A percentile compares a stretch with the other conserved stretches of the same genome.
phyloP scores from a whole-genome alignment of 1,284 basidiomycete genomes.

The Sphaerobolus stellatus region DNA sequence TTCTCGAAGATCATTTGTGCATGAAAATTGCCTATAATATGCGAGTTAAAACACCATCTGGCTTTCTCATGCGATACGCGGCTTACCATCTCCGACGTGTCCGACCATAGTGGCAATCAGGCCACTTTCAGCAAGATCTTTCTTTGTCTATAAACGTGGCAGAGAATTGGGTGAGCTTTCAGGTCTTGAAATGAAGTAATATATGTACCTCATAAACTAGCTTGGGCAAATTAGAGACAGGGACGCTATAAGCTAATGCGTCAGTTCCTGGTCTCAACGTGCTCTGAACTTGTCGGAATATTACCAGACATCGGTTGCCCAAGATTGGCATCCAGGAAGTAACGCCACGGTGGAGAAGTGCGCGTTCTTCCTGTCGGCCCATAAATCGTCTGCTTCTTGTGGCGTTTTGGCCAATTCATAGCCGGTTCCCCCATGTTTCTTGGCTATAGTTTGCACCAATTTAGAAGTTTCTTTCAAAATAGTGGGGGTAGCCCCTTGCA shows the following conservation, averaged over 20 bases:
- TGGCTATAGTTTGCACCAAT: constrained; percentile 56
- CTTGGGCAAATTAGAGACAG: neutral
- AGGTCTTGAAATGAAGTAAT: constrained; percentile 5
- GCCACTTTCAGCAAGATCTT: constrained; percentile 62
- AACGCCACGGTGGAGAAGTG: constrained; percentile 70
- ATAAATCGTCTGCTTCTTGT: constrained; percentile 73
- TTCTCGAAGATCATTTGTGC: constrained; percentile 62
- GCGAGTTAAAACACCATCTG: neutral
- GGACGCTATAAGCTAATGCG: neutral
- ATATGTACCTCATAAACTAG: constrained; percentile 10
- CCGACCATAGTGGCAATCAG: constrained; percentile 70
- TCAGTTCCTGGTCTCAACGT: neutral
- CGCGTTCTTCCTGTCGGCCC: constrained; percentile 86
- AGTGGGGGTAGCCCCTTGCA: constrained; percentile 67
- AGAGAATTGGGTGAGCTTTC: constrained; percentile 58
- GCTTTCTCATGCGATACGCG: constrained; percentile 24
- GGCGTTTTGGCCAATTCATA: constrained; percentile 70
- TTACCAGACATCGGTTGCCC: constrained; percentile 88
- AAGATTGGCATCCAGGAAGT: constrained; percentile 62
- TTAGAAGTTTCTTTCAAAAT: constrained; percentile 65
- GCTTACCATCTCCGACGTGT: constrained; percentile 83
- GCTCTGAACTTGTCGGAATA: no score
- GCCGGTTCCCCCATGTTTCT: constrained; percentile 65
- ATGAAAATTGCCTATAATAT: constrained; percentile 59
- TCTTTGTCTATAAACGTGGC: constrained; percentile 53